Evolutionary conservation across 1,284 basidiomycete genomes (phyloP), one percentile per base, ranked within the genome.

Genomic region (Inonotus hispidus): DNA sequence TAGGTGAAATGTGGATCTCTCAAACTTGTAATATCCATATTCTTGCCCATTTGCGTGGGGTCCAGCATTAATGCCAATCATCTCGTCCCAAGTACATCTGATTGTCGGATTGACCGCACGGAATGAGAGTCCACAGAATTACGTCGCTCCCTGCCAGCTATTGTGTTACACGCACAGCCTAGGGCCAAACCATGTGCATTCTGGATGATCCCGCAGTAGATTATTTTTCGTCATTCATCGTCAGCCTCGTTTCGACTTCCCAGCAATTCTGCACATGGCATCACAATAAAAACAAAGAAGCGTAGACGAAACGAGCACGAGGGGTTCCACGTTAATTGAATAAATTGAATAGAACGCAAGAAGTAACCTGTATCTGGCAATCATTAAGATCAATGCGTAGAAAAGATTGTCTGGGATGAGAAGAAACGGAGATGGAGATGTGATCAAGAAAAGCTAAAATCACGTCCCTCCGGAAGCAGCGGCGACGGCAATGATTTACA

Each of bases 401-500:
- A 39, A 13, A 11, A 39, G 19, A 43, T 16, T 21, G 41, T n/a
- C 41, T 43, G 4, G 8, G 32, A 39, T 21, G 11, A n/a, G 41
- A 43, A 16, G 19, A 21, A 43, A 21, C 16, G 16, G 10, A n/a
- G 41, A 14, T 16, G 7, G 41, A 7, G 11, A n/a, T 43, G 38
- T 13, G n/a, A 43, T 43, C 5, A 43, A 43, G 27, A 38, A 37
- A 23, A 23, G n/a, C n/a, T n/a, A n/a, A 50, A 21, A 39, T n/a
- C 13, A 58, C 6, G 25, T 16, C 43, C 21, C 41, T 14, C 38
- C 19, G 13, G 27, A 59, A 29, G 10, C 11, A 47, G 21, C 46
- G 21, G 39, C 50, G 21, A 60, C n/a, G 35, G 43, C n/a, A 23
- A 60, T 58, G 49, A 58, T 3, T 58, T 50, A 61, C 45, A 56